Evolutionary conservation across 257 asterid genomes (phyloP).

Genomic region (Galeopsis tetrahit): DNA sequence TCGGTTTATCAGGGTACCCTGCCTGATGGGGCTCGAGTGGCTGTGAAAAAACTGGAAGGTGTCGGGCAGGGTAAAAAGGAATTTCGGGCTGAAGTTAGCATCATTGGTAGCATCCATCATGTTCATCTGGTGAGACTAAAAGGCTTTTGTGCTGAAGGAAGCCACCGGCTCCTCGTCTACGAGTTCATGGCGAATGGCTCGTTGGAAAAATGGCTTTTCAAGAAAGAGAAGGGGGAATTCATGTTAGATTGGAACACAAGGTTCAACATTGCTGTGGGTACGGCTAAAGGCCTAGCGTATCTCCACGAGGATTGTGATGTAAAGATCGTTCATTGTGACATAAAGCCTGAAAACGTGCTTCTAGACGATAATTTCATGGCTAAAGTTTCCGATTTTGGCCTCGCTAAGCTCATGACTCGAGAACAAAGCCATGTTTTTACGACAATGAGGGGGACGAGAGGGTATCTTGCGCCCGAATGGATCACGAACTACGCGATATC

Average conservation of each 20-base stretch:
- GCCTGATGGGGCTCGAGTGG: conserved; percentile 71
- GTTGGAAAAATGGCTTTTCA: conserved; percentile 86
- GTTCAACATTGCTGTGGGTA: conserved; percentile 72
- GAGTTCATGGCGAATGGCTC: conserved; percentile 95
- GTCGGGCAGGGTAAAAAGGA: conserved; percentile 97
- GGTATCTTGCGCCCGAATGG: conserved; percentile 98
- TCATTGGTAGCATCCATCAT: conserved; percentile 96
- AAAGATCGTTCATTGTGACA: conserved; percentile 86
- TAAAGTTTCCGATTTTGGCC: conserved; percentile 85
- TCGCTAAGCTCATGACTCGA: conserved; percentile 89
- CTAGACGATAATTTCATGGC: conserved; percentile 76
- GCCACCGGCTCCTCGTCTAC: conserved; percentile 85
- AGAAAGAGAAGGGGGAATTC: conserved; percentile 57
- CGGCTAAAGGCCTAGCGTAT: conserved; percentile 89
- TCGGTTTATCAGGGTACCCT: conserved; percentile 86
- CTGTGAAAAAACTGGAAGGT: conserved; percentile 92
- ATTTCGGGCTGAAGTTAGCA: conserved; percentile 96
- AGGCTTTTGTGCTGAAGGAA: conserved; percentile 92
- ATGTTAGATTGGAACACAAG: conserved; percentile 83
- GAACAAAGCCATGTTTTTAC: conserved; percentile 89
- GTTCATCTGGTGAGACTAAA: conserved; percentile 77
- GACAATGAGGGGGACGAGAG: conserved; percentile 85
- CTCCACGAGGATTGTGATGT: conserved; percentile 87
- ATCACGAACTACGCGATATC: conserved; percentile 93
- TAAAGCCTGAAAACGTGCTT: conserved; percentile 87